phyloP scores from a whole-genome alignment of 1,139 yeast species.

The Kurtzmaniella natalensis region DNA sequence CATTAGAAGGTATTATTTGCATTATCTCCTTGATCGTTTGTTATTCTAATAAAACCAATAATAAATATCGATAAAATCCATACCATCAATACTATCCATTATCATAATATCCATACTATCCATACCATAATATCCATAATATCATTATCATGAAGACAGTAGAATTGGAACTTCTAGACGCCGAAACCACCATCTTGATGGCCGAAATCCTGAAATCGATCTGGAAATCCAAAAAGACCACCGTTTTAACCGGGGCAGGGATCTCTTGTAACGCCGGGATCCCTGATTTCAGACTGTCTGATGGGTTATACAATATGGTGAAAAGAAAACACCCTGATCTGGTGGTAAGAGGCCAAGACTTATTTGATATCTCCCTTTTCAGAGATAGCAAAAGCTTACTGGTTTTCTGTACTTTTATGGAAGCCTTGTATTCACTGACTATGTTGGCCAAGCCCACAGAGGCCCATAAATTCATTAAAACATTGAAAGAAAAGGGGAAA shows the following conservation, averaged over 20 bases:
- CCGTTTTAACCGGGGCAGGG: slow-evolving; percentile 88
- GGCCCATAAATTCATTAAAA: slow-evolving; percentile 74
- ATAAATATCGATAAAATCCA: no score
- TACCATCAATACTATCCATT: no score
- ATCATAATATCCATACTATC: no score
- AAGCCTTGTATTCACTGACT: slow-evolving; percentile 60
- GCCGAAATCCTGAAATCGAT: slow-evolving; percentile 40
- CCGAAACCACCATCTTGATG: slow-evolving; percentile 21
- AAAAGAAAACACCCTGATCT: slow-evolving; percentile 59
- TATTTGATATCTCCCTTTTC: slow-evolving; percentile 82
- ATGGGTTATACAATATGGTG: slow-evolving; percentile 77
- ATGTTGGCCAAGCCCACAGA: slow-evolving; percentile 71
- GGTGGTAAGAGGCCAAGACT: slow-evolving; percentile 76
- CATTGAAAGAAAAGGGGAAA: slow-evolving; percentile 60
- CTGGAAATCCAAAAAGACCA: slow-evolving; percentile 46
- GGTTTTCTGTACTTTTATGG: slow-evolving; percentile 80
- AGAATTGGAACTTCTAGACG: slow-evolving; percentile 19
- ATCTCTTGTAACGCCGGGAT: slow-evolving; percentile 95
- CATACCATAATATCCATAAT: no score
- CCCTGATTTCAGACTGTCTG: slow-evolving; percentile 85
- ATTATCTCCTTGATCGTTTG: no score
- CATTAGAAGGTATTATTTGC: no score
- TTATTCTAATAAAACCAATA: no score
- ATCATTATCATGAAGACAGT: slow-evolving; percentile 26
- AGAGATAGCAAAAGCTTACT: slow-evolving; percentile 58